Evolutionary conservation across 176 grass and related monocot genomes (phyloP), one percentile per base, ranked within the genome.

Genomic region (Guadua angustifolia): DNA sequence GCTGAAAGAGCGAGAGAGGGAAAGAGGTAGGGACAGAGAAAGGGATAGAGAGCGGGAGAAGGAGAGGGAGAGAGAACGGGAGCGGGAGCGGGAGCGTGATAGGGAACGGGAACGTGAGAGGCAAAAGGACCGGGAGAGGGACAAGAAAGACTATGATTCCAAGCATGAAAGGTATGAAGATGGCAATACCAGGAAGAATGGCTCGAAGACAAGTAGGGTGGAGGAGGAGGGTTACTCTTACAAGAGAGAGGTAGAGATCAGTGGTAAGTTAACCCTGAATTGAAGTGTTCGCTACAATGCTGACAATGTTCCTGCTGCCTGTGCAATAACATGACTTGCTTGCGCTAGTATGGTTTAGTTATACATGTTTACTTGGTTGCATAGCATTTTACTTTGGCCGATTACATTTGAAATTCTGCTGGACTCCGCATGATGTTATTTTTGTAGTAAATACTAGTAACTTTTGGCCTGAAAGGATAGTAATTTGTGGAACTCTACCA

Each of bases 111-210:
- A 87, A 32, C 88, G 83, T 0, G 89, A 88, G 29, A 92, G 87
- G 79, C 91, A 79, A 68, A 88, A 89, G 66, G 89, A 82, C 11
- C 77, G 75, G 45, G 89, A 91, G 33, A 91, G 89, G 71, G 88
- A 94, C 39, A 93, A 83, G 86, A 92, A 91, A 25, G 84, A 82
- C 18, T 89, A 92, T 62, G 93, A 94, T 90, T 71, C 79, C 25
- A 92, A 92, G 66, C 85, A 93, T 73, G 95, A 93, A 38, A 95
- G 67, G 74, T 94, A 92, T 82, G 95, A 95, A 32, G 88, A 90
- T 87, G 88, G 71, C 9, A 26, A 74, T 52, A 87, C 83, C 79
- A 94, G 91, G 47, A 99, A 99, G 86, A 88, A 72, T 94, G 81
- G 77, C 71, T 78, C 91, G 0, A 92, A 92, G 71, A 80, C 65